Conservation (phyloP, 2,329 filamentous ascomycete species). For the Nannizziopsis barbatae region DNA sequence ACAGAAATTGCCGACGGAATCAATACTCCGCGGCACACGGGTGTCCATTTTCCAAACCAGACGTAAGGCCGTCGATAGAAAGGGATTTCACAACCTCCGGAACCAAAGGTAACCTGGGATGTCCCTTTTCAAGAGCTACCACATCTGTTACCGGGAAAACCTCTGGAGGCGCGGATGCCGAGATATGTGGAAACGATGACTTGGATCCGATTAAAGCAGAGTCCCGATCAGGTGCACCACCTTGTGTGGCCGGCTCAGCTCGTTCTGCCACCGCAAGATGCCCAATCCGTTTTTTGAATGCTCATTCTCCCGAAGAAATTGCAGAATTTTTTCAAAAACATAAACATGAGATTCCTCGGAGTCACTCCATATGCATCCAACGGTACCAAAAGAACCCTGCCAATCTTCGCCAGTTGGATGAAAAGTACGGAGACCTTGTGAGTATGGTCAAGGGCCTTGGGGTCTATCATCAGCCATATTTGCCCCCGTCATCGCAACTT, state of each 20-base stretch:
- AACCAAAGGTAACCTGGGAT: conserved; percentile 65
- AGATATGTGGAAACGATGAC: conserved; percentile 44
- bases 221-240: conserved; percentile 34
- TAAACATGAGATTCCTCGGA: conserved; percentile 87
- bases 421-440: conserved; percentile 83
- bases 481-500: conserved; percentile 47
- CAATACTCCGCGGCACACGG: conserved; percentile 28
- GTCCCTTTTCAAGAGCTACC: conserved; percentile 58
- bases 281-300: conserved; percentile 83
- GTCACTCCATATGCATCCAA: conserved; percentile 83
- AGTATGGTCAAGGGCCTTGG: conserved; percentile 91
- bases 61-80: conserved; percentile 59
- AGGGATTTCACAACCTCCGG: conserved; percentile 77
- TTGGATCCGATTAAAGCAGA: conserved; percentile 47
- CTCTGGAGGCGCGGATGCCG: conserved; percentile 30
- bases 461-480: conserved; percentile 74
- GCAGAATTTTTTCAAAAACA: conserved; percentile 89
- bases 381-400: conserved; percentile 79
- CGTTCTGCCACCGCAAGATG: conserved; percentile 54
- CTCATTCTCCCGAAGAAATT: conserved; percentile 86
- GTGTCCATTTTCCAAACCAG: conserved; percentile 35
- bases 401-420: conserved; percentile 77
- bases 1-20: conserved; percentile 21
- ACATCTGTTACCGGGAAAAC: conserved; percentile 29
- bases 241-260: conserved; percentile 30